Conservation (phyloP, 768 basidiomycete species). For the Lentinus brumalis region DNA sequence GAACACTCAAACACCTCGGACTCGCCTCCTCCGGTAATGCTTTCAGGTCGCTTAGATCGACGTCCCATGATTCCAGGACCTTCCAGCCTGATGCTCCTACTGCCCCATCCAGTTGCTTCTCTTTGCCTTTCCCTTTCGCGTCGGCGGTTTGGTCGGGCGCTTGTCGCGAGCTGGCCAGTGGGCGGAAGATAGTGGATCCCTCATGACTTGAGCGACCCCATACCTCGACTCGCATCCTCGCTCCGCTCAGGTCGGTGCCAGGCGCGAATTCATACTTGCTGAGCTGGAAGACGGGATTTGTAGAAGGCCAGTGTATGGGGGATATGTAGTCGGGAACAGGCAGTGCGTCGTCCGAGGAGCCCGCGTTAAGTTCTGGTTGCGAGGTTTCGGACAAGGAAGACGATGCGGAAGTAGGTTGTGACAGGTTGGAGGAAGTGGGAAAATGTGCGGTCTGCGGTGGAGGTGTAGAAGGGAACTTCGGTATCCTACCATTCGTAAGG, state of each 20-base stretch:
- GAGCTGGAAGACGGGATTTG: constrained; percentile 73
- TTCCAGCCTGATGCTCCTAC: constrained; percentile 52
- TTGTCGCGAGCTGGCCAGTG: background rate
- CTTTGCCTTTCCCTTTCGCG: constrained; percentile 46
- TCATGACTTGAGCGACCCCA: constrained; percentile 46
- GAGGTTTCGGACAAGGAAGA: background rate
- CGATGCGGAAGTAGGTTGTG: background rate
- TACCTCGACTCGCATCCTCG: constrained; percentile 55
- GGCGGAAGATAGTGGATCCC: background rate
- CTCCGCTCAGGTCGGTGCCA: constrained; percentile 54
- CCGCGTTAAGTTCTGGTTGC: background rate
- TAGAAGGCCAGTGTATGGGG: constrained; percentile 77
- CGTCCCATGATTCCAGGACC: constrained; percentile 65
- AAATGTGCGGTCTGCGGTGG: constrained; percentile 18
- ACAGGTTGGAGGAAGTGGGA: constrained; percentile 8
- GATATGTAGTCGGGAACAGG: constrained; percentile 71
- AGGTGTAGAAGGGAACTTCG: constrained; percentile 19
- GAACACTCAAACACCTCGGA: background rate
- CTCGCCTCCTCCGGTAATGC: constrained; percentile 66
- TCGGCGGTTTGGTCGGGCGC: constrained; percentile 4
- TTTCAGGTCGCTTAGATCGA: constrained; percentile 59
- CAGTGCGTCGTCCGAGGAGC: background rate
- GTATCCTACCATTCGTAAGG: background rate
- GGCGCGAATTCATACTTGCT: constrained; percentile 60
- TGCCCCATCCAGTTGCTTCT: constrained; percentile 38